Base-by-base conservation (phyloP, 2,329 filamentous ascomycete genomes). In the Colletotrichum musicola region DNA sequence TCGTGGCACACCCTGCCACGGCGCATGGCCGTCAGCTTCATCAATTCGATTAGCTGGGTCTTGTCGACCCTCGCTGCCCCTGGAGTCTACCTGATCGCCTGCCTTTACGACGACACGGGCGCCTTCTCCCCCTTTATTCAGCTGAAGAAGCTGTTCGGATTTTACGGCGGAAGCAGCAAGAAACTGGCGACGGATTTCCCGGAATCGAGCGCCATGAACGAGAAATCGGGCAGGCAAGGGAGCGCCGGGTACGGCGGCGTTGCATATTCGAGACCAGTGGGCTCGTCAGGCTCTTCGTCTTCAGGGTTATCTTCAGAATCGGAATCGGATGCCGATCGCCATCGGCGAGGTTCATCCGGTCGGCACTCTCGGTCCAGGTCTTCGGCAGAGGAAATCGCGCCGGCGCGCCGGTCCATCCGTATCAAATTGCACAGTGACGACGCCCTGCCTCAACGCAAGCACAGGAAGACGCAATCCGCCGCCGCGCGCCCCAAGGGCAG, bases 371-470 rank as follows among this genome's bases (percentile, higher is more conserved):
- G 91, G 61, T 91, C 92, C 25, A 91, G 89, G 76, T 90, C 90
- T 2, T 81, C 84, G 27, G 77, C 83, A 35, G 91, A 94, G 71
- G 92, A 94, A 72, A 87, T 87, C 70, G 85, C 87, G 16, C 90
- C 92, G 4, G 83, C 88, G 6, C 89, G 93, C 75, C 88, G 94
- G 64, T 97, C 94, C 2, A 97, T 97, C 72, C 89, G 94, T 46
- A 97, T 98, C 75, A 97, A 96, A 80, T 85, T 97, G 14, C 90
- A 95, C 78, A 93, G 91, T 71, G 93, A 97, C 74, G 93, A 94
- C 66, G 87, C 89, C 47, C 82, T 92, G 64, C 86, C 90, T 71
- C 90, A 93, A 77, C 89, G 92, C 66, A 95, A 94, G 78, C 88
- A 91, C 75, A 87, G 86, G 74, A 91, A 89, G 78, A 83, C 84